Conservation (phyloP, 73 alveolate genomes). For the Paramecium pentaurelia region DNA sequence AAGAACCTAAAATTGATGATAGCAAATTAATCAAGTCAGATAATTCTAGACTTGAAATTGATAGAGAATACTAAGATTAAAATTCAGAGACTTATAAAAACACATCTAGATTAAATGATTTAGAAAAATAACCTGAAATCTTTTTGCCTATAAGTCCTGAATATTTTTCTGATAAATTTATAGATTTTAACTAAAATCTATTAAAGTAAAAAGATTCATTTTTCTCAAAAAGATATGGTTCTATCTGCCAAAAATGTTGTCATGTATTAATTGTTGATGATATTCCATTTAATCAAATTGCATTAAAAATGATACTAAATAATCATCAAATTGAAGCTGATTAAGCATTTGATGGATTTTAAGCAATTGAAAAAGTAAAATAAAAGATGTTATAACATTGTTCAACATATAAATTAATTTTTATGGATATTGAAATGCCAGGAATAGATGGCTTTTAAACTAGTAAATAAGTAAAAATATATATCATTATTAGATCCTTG, state of each 20-base stretch:
- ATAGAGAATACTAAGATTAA: neutral
- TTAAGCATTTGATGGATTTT: neutral
- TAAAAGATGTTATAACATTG: neutral
- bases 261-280: neutral
- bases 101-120: neutral
- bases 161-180: neutral
- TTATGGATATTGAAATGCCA: constrained; percentile 60
- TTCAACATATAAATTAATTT: neutral
- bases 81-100: neutral
- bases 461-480: neutral
- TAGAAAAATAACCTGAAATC: neutral
- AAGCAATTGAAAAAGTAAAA: neutral
- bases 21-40: neutral
- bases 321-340: neutral
- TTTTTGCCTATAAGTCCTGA: neutral
- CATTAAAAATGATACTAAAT: neutral
- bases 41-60: neutral
- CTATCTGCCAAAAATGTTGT: neutral
- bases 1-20: neutral
- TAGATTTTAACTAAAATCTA: neutral
- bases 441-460: constrained; percentile 46
- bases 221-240: neutral
- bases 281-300: constrained; percentile 1
- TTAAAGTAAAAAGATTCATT: neutral
- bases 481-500: neutral